Percentiles rank a stretch among this genome's conserved stretches.
Conservation (phyloP, 306 rosid species). For the Fragaria nilgerrensis region DNA sequence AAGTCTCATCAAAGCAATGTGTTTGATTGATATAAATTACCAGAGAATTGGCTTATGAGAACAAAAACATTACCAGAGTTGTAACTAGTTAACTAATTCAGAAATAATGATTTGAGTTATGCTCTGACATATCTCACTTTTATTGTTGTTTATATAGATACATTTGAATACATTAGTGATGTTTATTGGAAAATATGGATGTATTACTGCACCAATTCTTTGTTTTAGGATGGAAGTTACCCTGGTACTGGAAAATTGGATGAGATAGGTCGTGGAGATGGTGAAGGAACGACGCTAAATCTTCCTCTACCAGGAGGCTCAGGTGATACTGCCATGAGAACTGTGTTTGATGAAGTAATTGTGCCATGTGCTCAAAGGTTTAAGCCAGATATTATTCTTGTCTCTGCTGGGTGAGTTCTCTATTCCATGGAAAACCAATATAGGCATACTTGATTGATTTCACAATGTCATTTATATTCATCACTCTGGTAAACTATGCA, state of each 20-base stretch:
- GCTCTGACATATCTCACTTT: neutral
- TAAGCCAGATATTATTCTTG: conserved; percentile 88
- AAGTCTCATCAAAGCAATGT: neutral
- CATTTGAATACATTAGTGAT: neutral
- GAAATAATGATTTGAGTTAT: neutral
- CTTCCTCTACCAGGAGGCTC: conserved; percentile 97
- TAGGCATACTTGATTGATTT: neutral
- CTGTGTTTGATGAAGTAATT: conserved; percentile 79
- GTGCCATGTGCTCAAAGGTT: conserved; percentile 87
- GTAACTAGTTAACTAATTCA: neutral
- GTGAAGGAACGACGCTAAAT: conserved; percentile 88
- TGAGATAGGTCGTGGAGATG: conserved; percentile 75
- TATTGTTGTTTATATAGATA: neutral
- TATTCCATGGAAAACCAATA: conserved; percentile 5
- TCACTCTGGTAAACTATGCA: neutral
- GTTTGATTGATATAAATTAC: neutral
- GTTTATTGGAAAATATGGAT: neutral
- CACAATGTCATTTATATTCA: neutral
- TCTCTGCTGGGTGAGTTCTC: conserved; percentile 91
- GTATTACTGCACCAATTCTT: neutral
- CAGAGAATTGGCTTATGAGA: neutral
- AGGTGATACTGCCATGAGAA: conserved; percentile 74
- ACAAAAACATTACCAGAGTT: neutral
- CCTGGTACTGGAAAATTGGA: conserved; percentile 93
- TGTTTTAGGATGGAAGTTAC: conserved; percentile 80